Evolutionary conservation across 1,284 basidiomycete species (phyloP).

Genomic region (Amylostereum chailletii): DNA sequence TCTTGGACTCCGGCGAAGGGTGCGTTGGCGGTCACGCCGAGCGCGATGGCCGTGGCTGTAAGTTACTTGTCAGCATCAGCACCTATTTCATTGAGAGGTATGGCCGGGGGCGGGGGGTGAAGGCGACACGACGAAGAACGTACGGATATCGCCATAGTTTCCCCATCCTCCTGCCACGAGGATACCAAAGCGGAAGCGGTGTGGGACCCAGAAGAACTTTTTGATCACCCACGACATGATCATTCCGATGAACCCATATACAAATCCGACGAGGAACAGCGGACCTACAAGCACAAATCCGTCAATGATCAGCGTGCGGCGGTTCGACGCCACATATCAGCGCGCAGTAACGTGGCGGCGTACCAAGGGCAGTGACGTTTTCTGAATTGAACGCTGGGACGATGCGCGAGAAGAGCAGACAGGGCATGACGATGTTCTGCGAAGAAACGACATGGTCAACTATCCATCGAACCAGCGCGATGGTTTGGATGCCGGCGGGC

Average conservation of each 20-base stretch:
- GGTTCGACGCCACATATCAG: not conserved
- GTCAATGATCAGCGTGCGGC: slow-evolving; percentile 13
- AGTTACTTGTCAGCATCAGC: not conserved
- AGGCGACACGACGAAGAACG: slow-evolving; percentile 21
- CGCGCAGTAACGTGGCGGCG: slow-evolving; percentile 8
- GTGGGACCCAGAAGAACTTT: slow-evolving; percentile 71
- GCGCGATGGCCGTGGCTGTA: slow-evolving; percentile 54
- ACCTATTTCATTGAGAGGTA: too few species aligned
- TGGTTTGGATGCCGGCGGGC: not conserved
- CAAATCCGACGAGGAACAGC: slow-evolving; percentile 40
- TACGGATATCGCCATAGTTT: slow-evolving; percentile 63
- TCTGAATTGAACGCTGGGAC: slow-evolving; percentile 62
- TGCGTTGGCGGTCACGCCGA: slow-evolving; percentile 40
- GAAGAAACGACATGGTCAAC: not conserved
- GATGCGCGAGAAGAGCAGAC: slow-evolving; percentile 72
- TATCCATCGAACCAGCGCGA: not conserved
- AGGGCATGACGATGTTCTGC: slow-evolving; percentile 61
- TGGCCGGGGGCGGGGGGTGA: too few species aligned
- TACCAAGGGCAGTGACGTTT: slow-evolving; percentile 58
- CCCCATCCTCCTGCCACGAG: slow-evolving; percentile 56
- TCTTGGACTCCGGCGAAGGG: slow-evolving; percentile 46
- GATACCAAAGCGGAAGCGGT: slow-evolving; percentile 64
- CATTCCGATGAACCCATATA: slow-evolving; percentile 48
- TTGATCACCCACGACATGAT: slow-evolving; percentile 47
- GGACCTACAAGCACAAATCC: slow-evolving; percentile 31